Evolutionary conservation across 116 monocot genomes (phyloP).

Genomic region (Zostera marina): DNA sequence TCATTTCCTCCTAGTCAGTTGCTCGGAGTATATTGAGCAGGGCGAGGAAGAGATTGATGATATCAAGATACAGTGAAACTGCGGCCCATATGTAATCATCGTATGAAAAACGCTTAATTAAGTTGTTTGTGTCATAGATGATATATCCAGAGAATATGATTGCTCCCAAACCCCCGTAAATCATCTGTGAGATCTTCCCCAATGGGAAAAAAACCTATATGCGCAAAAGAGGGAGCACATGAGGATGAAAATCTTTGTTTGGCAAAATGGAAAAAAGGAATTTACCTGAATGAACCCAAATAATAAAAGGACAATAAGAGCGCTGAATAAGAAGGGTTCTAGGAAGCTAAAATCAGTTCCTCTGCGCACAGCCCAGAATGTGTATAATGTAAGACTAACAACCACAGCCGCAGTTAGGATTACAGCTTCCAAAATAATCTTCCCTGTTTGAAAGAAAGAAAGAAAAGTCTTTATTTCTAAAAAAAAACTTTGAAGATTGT

Average conservation of each 20-base stretch:
- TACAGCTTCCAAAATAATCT: slow-evolving; percentile 45
- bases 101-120: slow-evolving; percentile 58
- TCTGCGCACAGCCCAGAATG: slow-evolving; percentile 64
- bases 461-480: background rate
- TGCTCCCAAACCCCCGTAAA: slow-evolving; percentile 41
- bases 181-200: slow-evolving; percentile 38
- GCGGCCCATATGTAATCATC: slow-evolving; percentile 73
- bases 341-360: slow-evolving; percentile 66
- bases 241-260: background rate
- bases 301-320: slow-evolving; percentile 34
- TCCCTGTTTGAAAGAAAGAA: background rate
- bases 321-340: slow-evolving; percentile 49
- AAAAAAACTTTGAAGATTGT: background rate
- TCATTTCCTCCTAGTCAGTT: slow-evolving; percentile 5
- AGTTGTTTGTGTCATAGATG: slow-evolving; percentile 55
- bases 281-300: slow-evolving; percentile 54
- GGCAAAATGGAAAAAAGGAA: background rate
- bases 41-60: slow-evolving; percentile 52
- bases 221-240: background rate
- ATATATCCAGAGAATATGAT: slow-evolving; percentile 57
- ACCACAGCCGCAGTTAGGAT: slow-evolving; percentile 45
- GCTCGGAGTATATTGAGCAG: slow-evolving; percentile 34
- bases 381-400: slow-evolving; percentile 54
- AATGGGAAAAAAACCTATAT: slow-evolving; percentile 36
- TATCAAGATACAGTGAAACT: slow-evolving; percentile 43